These are phyloP conservation scores for Primulina tabacum DNA, from an alignment of 257 asterid genomes.

Conservation along the genomic window DNA sequence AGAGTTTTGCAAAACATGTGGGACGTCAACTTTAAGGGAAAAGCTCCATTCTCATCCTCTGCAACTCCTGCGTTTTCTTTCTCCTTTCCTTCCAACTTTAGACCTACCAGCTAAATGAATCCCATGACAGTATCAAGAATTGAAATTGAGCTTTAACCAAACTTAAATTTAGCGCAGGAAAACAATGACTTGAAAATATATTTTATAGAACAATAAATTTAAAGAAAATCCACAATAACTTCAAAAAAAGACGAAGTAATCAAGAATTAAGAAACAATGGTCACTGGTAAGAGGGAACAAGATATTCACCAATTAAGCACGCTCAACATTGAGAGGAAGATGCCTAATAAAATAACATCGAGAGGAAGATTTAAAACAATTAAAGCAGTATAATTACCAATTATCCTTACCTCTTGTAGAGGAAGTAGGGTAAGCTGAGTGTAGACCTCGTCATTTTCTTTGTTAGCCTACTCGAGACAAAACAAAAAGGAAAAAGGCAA, in stretches of 20 bases:
- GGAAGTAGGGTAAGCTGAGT: conserved; percentile 86
- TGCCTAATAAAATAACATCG: not conserved
- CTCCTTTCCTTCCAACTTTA: conserved; percentile 57
- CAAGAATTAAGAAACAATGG: conserved; percentile 13
- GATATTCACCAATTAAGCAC: conserved; percentile 2
- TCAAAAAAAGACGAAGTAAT: not conserved
- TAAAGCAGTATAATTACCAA: conserved; percentile 16
- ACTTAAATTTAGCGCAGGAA: not conserved
- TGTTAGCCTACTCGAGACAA: conserved; percentile 64
- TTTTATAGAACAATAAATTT: conserved; percentile 5
- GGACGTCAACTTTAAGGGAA: conserved; percentile 63
- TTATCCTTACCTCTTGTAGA: conserved; percentile 58
- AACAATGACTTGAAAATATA: conserved; percentile 7
- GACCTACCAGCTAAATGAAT: conserved; percentile 42
- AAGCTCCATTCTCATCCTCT: conserved; percentile 54
- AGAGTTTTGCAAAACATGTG: conserved; percentile 99
- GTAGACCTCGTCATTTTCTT: conserved; percentile 97
- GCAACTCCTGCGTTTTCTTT: conserved; percentile 42
- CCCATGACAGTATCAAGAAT: conserved; percentile 19
- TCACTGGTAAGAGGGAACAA: conserved; percentile 6
- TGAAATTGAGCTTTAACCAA: not conserved
- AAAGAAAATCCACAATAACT: not conserved
- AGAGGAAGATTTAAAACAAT: not conserved
- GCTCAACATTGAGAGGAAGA: conserved; percentile 7
- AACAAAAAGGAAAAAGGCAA: conserved; percentile 11